Evolutionary conservation across 148 eudicot genomes (phyloP), one percentile per base, ranked within the genome.

Genomic region (Vaccinium macrocarpon): DNA sequence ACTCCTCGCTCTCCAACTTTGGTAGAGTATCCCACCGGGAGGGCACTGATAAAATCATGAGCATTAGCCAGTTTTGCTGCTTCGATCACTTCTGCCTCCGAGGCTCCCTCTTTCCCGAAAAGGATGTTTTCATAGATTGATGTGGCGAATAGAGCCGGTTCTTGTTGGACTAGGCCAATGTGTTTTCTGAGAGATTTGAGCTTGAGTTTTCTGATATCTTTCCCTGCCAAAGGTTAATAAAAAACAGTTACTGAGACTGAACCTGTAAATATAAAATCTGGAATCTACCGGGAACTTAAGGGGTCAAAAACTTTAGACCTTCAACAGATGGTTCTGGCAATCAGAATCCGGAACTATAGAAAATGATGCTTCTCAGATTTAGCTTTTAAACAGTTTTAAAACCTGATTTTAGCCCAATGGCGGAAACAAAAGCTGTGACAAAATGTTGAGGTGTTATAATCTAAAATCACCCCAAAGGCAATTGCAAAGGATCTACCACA

Each of bases 121-220:
- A 95, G 86, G 81, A 97, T 97, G 91, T 97, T 97, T 80, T 95
- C 98, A 14, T 91, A 93, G 83, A 97, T 97, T 27, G 98, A 88
- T 42, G 98, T 92, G 50, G 98, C 99, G 61, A 97, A 97, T 55
- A 97, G 93, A 83, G 99, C 98, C 0, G 99, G 99, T 61, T 97
- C 99, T 88, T 97, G 99, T 84, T 93, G 98, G 83, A 97, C 99
- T 61, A 97, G 85, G 68, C 99, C 98, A 35, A 95, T 97, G 91
- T 91, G 95, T 72, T 88, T 97, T 48, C 99, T 87, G 12, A 95
- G 90, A 82, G 98, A 95, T 87, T 91, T 97, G 56, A 95, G 92
- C 89, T 93, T 94, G 21, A 97, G 87, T 70, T 83, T 93, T 91
- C 84, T 91, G 83, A 95, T 89, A 88, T 97, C 99, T 84, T 95